Conservation (phyloP, 2,329 filamentous ascomycete species). For the Fusarium citri region DNA sequence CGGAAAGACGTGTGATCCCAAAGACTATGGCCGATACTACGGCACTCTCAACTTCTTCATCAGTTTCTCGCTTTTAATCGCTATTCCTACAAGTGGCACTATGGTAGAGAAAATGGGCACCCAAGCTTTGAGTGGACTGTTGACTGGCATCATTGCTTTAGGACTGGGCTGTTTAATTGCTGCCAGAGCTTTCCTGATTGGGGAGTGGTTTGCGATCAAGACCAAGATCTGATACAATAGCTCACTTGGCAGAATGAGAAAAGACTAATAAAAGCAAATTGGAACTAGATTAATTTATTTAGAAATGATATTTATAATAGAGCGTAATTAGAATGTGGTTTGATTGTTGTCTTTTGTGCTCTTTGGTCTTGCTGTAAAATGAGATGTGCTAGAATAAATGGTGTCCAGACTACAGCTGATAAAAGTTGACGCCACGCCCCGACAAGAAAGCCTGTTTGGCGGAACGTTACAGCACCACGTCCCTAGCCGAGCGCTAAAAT, state of each 20-base stretch:
- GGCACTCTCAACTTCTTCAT: slow-evolving; percentile 18
- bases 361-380: neutral
- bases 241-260: no score
- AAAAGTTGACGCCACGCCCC: neutral
- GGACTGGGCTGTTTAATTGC: neutral
- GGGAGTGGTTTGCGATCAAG: slow-evolving; percentile 7
- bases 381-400: neutral
- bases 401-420: neutral
- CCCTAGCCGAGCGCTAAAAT: neutral
- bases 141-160: slow-evolving; percentile 6
- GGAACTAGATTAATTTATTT: accelerated
- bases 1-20: slow-evolving; percentile 15
- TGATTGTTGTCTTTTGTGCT: neutral
- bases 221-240: neutral
- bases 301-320: accelerated
- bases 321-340: neutral
- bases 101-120: slow-evolving; percentile 19
- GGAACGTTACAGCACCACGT: neutral
- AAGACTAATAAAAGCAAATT: no score
- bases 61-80: slow-evolving; percentile 4
- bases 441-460: neutral
- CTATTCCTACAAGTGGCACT: slow-evolving; percentile 9
- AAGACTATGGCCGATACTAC: slow-evolving; percentile 18
- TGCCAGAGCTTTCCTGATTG: neutral
- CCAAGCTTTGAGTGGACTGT: slow-evolving; percentile 8